Evolutionary conservation across 176 grass and related monocot species (phyloP).

Genomic region (Oryza meridionalis): DNA sequence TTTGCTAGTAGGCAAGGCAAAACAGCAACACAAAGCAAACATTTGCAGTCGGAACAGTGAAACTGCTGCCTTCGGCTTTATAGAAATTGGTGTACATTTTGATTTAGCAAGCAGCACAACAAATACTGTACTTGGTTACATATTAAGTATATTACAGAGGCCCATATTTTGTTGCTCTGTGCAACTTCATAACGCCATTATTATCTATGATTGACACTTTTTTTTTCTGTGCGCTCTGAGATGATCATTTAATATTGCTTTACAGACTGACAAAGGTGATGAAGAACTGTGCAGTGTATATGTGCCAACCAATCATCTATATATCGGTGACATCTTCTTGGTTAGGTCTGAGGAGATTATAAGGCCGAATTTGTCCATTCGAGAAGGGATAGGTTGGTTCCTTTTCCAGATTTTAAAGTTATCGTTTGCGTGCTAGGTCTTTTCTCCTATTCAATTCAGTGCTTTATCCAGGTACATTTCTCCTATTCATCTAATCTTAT

Average conservation of each 20-base stretch:
- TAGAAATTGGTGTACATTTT: conserved; percentile 1
- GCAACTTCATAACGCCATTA: conserved; percentile 35
- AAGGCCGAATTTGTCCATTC: conserved; percentile 91
- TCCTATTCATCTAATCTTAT: conserved; percentile 11
- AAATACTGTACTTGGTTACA: neutral
- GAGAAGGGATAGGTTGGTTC: conserved; percentile 91
- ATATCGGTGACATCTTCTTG: conserved; percentile 95
- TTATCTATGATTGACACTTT: conserved; percentile 34
- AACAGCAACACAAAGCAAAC: neutral
- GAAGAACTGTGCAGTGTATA: conserved; percentile 96
- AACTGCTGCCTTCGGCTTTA: neutral
- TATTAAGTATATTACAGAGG: neutral
- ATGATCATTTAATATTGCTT: conserved; percentile 37
- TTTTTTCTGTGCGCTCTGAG: conserved; percentile 31
- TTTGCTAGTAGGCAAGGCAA: conserved; percentile 6
- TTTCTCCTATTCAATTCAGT: neutral
- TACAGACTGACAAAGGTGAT: conserved; percentile 96
- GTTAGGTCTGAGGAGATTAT: conserved; percentile 91
- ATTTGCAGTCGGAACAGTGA: neutral
- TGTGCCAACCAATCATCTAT: conserved; percentile 98
- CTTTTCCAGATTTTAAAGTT: conserved; percentile 28
- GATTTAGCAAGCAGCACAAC: conserved; percentile 18
- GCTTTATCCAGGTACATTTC: neutral
- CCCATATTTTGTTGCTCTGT: conserved; percentile 8
- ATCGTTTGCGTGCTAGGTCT: neutral